These are phyloP conservation scores for Massarina eburnea DNA, from an alignment of 2,329 filamentous ascomycete genomes.

Conservation along the genomic window DNA sequence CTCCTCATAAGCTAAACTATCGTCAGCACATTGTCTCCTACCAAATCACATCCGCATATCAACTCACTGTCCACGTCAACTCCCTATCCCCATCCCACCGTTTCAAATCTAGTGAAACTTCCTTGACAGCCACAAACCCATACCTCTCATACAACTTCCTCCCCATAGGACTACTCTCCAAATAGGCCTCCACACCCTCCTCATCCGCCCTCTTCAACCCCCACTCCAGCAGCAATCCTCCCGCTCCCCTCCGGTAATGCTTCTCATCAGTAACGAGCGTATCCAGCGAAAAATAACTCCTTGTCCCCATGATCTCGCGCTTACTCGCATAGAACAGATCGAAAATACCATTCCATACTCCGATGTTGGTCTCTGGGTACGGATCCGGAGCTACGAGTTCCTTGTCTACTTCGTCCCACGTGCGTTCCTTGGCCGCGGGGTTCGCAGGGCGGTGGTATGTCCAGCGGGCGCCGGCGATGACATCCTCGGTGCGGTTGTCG, in stretches of 20 bases:
- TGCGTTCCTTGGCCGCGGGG: conserved; percentile 9
- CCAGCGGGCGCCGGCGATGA: conserved; percentile 3
- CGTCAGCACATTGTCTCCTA: not conserved
- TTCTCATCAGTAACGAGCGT: conserved; percentile 33
- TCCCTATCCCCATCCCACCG: conserved; percentile 29
- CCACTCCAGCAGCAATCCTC: conserved; percentile 35
- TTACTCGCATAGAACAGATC: conserved; percentile 26
- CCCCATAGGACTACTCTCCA: conserved; percentile 38
- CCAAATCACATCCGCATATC: not conserved
- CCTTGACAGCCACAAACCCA: conserved; percentile 31
- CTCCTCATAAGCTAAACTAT: not conserved
- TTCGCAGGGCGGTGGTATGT: not conserved
- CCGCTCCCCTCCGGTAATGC: conserved; percentile 37
- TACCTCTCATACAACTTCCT: conserved; percentile 35
- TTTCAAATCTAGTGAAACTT: conserved; percentile 33
- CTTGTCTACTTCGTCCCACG: conserved; percentile 32
- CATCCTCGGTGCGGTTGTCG: conserved; percentile 20
- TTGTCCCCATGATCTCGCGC: conserved; percentile 21
- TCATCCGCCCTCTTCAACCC: conserved; percentile 36
- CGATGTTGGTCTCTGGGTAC: conserved; percentile 32
- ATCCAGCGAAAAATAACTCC: conserved; percentile 31
- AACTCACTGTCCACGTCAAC: conserved; percentile 35
- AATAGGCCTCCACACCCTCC: conserved; percentile 30
- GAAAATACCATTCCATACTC: conserved; percentile 22
- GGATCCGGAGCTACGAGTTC: conserved; percentile 21